Conservation (phyloP, 2,329 filamentous ascomycete species). For the Neofusicoccum laricinum region DNA sequence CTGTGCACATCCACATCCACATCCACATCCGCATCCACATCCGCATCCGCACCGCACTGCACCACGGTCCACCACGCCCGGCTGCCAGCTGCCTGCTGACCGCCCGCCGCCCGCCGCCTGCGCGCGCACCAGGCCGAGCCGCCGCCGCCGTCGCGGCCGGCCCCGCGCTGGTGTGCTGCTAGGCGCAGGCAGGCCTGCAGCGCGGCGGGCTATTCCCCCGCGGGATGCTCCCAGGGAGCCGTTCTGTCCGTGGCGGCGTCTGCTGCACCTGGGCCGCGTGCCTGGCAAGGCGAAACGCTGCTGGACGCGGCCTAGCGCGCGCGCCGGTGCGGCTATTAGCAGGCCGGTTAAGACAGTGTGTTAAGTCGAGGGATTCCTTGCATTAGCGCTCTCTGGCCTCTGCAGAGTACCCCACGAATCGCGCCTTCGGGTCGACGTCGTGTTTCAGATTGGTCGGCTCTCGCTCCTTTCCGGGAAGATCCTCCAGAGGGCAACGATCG, state of each 20-base stretch:
- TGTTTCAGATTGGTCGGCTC: conserved; percentile 17
- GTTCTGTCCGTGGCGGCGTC: not conserved
- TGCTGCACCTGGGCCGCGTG: not conserved
- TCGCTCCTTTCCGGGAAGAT: conserved; percentile 6
- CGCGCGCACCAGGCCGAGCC: not conserved
- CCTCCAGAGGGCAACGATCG: conserved; percentile 12
- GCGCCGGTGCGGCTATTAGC: not conserved
- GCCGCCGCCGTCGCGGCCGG: not conserved
- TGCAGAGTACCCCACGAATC: conserved; percentile 17
- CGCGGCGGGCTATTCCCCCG: not conserved
- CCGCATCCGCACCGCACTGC: too few species aligned
- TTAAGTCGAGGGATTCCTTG: conserved; percentile 15
- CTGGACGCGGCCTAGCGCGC: not conserved
- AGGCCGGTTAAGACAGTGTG: not conserved
- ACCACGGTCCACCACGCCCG: too few species aligned
- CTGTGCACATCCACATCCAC: too few species aligned
- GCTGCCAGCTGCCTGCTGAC: not conserved
- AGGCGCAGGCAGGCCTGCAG: too few species aligned
- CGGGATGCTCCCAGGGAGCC: not conserved
- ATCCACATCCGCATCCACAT: too few species aligned
- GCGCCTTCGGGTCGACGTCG: conserved; percentile 16
- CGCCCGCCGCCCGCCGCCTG: not conserved
- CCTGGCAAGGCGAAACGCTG: conserved; percentile 3
- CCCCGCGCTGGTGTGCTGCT: not conserved
- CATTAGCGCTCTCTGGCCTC: conserved; percentile 7